Conservation (phyloP, 257 asterid species). For the Solanum piurae region DNA sequence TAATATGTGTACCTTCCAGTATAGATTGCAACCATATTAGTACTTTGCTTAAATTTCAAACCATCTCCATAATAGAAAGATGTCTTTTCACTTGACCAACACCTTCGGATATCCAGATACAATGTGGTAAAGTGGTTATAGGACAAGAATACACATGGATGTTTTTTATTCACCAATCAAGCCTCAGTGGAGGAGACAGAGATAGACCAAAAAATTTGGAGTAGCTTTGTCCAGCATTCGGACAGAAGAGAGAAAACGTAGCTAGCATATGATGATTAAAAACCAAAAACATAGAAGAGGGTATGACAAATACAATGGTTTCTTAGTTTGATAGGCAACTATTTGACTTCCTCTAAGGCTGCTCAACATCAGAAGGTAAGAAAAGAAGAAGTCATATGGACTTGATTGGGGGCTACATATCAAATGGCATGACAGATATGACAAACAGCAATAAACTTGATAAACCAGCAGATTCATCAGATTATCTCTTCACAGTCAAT, state of each 20-base stretch:
- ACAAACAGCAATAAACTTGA: neutral
- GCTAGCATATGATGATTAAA: neutral
- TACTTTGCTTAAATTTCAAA: neutral
- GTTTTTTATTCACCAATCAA: neutral
- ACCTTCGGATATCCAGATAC: neutral
- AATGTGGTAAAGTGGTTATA: neutral
- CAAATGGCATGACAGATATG: neutral
- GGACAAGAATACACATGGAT: neutral
- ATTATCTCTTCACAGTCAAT: neutral
- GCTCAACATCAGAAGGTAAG: neutral
- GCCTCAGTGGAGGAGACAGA: neutral
- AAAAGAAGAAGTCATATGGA: neutral
- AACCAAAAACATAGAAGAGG: neutral
- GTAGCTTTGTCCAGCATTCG: neutral
- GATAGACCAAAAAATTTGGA: neutral
- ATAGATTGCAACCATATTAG: neutral
- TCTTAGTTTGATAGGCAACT: neutral
- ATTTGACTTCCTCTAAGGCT: neutral
- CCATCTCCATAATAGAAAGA: neutral
- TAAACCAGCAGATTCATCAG: neutral
- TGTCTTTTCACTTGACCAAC: neutral
- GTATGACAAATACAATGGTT: neutral
- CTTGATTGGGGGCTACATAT: neutral
- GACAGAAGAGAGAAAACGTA: neutral
- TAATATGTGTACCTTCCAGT: neutral